These are phyloP conservation scores for Nigrograna mackinnonii DNA, from an alignment of 2,329 filamentous ascomycete genomes.

Conservation along the genomic window DNA sequence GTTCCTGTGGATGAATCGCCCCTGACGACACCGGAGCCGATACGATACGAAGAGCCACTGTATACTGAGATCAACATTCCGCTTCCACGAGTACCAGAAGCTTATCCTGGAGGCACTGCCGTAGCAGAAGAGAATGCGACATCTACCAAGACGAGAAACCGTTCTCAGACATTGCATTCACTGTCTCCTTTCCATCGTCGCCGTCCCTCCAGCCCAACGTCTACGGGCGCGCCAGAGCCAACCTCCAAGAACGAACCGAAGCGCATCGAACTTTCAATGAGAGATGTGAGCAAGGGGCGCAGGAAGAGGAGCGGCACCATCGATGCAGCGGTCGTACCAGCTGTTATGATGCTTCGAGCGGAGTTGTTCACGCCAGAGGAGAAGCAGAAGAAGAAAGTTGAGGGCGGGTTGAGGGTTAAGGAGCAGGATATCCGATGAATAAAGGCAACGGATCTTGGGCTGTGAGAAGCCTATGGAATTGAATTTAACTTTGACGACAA, in stretches of 20 bases:
- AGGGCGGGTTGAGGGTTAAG: neutral
- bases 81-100: neutral
- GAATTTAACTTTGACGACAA: too few relatives aligned
- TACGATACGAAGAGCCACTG: slow-evolving; percentile 1
- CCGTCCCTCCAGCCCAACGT: neutral
- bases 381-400: neutral
- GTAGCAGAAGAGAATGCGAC: neutral
- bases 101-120: neutral
- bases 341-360: neutral
- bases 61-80: neutral
- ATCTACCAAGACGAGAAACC: neutral
- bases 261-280: neutral
- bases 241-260: neutral
- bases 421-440: too few relatives aligned
- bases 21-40: too few relatives aligned
- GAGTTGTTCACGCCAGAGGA: slow-evolving; percentile 2
- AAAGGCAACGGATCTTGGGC: too few relatives aligned
- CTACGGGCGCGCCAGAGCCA: neutral
- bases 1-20: too few relatives aligned
- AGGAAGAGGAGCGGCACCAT: neutral
- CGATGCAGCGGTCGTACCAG: neutral
- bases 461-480: too few relatives aligned
- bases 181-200: neutral
- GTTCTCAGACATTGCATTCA: neutral
- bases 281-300: neutral